A percentile compares a stretch with the other conserved stretches of the same genome.
Conservation (phyloP, 2,329 filamentous ascomycete genomes). For the Pleoardoris graminearum region DNA sequence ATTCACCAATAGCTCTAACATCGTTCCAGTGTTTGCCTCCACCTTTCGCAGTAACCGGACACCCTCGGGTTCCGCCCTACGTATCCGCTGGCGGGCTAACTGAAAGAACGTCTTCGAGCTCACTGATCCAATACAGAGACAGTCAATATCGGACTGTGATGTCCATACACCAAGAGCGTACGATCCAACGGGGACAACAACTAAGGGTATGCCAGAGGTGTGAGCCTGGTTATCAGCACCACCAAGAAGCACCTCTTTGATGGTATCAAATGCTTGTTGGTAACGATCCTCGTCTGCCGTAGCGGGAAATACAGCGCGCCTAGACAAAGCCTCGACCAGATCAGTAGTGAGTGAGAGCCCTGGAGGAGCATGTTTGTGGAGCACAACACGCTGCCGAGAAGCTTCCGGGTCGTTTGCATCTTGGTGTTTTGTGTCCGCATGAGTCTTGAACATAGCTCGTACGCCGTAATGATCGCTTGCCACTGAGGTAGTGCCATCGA, state of each 20-base stretch:
- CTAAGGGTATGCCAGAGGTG: conserved; percentile 44
- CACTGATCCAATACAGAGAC: conserved; percentile 66
- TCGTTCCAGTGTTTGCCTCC: conserved; percentile 62
- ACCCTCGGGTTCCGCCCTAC: conserved; percentile 49
- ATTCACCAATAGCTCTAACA: conserved; percentile 65
- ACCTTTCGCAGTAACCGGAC: conserved; percentile 61
- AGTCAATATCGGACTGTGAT: conserved; percentile 64
- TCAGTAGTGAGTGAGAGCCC: conserved; percentile 13
- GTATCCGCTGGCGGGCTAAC: conserved; percentile 59
- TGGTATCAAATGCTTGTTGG: conserved; percentile 50
- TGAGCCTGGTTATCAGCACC: conserved; percentile 16
- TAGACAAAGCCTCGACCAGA: conserved; percentile 19
- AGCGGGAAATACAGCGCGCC: conserved; percentile 51
- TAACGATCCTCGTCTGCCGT: conserved; percentile 50
- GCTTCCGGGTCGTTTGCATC: conserved; percentile 3
- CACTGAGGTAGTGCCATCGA: conserved; percentile 19
- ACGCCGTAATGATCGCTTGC: conserved; percentile 61
- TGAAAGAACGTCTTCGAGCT: conserved; percentile 65
- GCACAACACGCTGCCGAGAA: conserved; percentile 14
- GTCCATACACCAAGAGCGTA: conserved; percentile 68
- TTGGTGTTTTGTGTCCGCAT: conserved; percentile 15
- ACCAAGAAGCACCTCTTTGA: conserved; percentile 52
- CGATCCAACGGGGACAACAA: conserved; percentile 66
- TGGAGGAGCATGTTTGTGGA: conserved; percentile 15
- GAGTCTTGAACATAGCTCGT: conserved; percentile 36